Percentiles rank a stretch among this genome's conserved stretches.
These are phyloP conservation scores for Yamadazyma blattariae DNA, from an alignment of 1,139 yeast species.

Conservation along the genomic window DNA sequence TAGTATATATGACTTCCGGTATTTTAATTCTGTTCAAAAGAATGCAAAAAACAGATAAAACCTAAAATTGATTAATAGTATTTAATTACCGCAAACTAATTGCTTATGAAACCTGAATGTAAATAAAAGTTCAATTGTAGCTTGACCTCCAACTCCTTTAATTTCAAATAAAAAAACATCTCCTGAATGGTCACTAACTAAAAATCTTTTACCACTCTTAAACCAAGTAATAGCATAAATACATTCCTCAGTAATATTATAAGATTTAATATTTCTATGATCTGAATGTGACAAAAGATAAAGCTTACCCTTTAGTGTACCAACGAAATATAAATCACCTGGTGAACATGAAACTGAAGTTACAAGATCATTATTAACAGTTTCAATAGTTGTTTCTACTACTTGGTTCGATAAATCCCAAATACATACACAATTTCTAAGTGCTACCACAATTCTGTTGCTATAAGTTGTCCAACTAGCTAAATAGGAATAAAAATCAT, in stretches of 20 bases:
- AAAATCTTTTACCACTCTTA: conserved; percentile 39
- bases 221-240: conserved; percentile 68
- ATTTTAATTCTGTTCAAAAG: too few relatives aligned
- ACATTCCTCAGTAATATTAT: conserved; percentile 25
- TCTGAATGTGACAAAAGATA: conserved; percentile 20
- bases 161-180: conserved; percentile 42
- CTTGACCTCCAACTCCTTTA: conserved; percentile 6
- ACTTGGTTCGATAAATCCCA: conserved; percentile 59
- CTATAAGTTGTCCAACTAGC: conserved; percentile 78
- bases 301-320: conserved; percentile 35
- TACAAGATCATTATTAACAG: conserved; percentile 34
- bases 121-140: conserved; percentile 12
- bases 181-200: conserved; percentile 73
- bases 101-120: conserved; percentile 54
- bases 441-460: conserved; percentile 66
- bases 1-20: too few relatives aligned
- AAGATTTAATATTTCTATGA: conserved; percentile 2
- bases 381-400: conserved; percentile 28
- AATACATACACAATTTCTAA: conserved; percentile 56
- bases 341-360: conserved; percentile 58
- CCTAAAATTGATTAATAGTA: conserved; percentile 3
- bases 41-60: too few relatives aligned
- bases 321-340: conserved; percentile 51
- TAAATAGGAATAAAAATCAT: conserved; percentile 78
- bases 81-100: conserved; percentile 61